phyloP scores from a whole-genome alignment of 495 filamentous ascomycete genomes.

The Aspergillus leporis region DNA sequence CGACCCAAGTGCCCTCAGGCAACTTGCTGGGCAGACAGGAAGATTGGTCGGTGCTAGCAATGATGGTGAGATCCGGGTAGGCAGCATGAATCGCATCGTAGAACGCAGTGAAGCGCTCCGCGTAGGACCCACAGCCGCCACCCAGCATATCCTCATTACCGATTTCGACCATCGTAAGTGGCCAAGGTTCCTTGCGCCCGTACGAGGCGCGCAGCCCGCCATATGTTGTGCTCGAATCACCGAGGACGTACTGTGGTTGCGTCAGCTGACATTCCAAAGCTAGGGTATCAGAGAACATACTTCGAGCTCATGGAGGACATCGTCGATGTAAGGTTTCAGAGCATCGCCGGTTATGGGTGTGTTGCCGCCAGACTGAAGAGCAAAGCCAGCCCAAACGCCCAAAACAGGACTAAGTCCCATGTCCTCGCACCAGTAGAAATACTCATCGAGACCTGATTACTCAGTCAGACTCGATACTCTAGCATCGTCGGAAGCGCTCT shows the following conservation, averaged over 20 bases:
- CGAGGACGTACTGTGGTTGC: constrained; percentile 49
- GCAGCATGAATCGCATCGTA: constrained; percentile 54
- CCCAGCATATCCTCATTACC: constrained; percentile 63
- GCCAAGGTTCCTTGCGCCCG: constrained; percentile 59
- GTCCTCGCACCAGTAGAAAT: constrained; percentile 62
- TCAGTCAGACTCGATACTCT: background rate
- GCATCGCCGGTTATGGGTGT: constrained; percentile 27
- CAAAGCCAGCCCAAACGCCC: constrained; percentile 57
- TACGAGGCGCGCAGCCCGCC: constrained; percentile 57
- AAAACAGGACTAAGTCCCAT: constrained; percentile 54
- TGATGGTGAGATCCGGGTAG: constrained; percentile 64
- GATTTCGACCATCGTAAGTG: constrained; percentile 61
- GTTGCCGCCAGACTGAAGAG: constrained; percentile 45
- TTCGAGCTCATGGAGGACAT: constrained; percentile 63
- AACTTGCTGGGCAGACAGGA: constrained; percentile 30
- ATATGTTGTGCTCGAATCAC: constrained; percentile 53
- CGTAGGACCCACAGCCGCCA: constrained; percentile 55
- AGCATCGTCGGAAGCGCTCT: background rate
- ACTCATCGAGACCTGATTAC: constrained; percentile 44
- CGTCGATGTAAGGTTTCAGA: constrained; percentile 39
- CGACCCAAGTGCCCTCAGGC: constrained; percentile 35
- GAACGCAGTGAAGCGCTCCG: constrained; percentile 59
- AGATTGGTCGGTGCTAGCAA: constrained; percentile 46
- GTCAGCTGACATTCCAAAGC: background rate
- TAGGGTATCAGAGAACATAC: constrained; percentile 3